phyloP scores from a whole-genome alignment of 2,329 filamentous ascomycete genomes.

The Aspergillus sclerotialis region DNA sequence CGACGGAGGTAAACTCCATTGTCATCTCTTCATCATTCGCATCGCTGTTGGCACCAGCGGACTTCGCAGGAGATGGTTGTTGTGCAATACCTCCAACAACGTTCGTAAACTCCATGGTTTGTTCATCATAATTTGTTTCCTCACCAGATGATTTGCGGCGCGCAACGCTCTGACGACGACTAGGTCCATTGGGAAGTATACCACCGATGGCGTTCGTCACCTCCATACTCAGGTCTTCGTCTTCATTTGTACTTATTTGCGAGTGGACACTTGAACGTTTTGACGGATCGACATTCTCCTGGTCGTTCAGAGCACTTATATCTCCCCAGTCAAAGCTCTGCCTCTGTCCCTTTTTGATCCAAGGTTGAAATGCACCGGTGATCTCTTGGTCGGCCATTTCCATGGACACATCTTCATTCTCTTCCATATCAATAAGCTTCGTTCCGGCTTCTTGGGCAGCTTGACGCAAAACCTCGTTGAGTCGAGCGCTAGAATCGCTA shows the following conservation, averaged over 20 bases:
- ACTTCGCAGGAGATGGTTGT: slow-evolving; percentile 19
- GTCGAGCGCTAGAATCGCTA: slow-evolving; percentile 61
- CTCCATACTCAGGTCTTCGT: slow-evolving; percentile 84
- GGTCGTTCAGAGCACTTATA: slow-evolving; percentile 35
- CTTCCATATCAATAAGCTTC: slow-evolving; percentile 56
- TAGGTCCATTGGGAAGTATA: slow-evolving; percentile 53
- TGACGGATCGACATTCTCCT: slow-evolving; percentile 38
- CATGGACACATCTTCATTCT: slow-evolving; percentile 67
- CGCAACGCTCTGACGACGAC: slow-evolving; percentile 27
- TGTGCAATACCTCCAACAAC: slow-evolving; percentile 35
- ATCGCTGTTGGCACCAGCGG: slow-evolving; percentile 21
- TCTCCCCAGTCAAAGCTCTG: slow-evolving; percentile 37
- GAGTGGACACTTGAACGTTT: slow-evolving; percentile 8
- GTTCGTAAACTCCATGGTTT: slow-evolving; percentile 43
- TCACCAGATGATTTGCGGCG: slow-evolving; percentile 36
- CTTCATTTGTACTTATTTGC: slow-evolving; percentile 37
- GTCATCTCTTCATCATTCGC: slow-evolving; percentile 39
- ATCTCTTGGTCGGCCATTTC: slow-evolving; percentile 61
- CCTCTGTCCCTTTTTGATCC: slow-evolving; percentile 38
- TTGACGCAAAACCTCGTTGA: slow-evolving; percentile 71
- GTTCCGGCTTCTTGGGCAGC: slow-evolving; percentile 71
- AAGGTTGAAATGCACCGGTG: slow-evolving; percentile 43
- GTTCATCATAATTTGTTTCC: slow-evolving; percentile 41
- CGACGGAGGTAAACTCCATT: slow-evolving; percentile 42
- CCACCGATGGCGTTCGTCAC: slow-evolving; percentile 76